Evolutionary conservation across 257 asterid species (phyloP).

Genomic region (Dorcoceras hygrometricum): DNA sequence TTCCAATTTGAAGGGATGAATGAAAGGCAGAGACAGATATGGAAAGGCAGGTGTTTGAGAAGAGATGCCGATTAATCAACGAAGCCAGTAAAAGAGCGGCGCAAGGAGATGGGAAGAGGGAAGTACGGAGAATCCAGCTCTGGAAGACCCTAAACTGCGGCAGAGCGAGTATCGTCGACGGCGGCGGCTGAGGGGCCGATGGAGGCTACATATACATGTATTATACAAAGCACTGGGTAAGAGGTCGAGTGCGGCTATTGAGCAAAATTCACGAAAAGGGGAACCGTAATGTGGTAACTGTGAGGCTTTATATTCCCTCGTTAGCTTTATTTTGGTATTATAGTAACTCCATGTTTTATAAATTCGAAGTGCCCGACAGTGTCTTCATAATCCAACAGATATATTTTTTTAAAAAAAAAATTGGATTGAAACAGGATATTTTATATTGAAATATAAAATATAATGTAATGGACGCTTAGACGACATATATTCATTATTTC

Average conservation of each 20-base stretch:
- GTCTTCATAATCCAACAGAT: no score
- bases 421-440: no score
- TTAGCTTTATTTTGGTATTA: neutral
- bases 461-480: no score
- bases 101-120: constrained; percentile 34
- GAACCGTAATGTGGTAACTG: neutral
- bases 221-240: constrained; percentile 27
- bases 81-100: constrained; percentile 61
- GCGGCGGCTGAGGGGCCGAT: constrained; percentile 40
- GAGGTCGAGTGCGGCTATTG: constrained; percentile 42
- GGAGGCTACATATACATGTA: constrained; percentile 48
- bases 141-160: constrained; percentile 28
- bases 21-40: constrained; percentile 23
- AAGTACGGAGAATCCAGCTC: constrained; percentile 60
- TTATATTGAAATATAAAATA: no score
- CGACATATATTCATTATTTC: no score
- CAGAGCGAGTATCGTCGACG: constrained; percentile 36
- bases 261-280: constrained; percentile 21
- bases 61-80: constrained; percentile 47
- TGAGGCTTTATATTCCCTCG: neutral
- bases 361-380: no score
- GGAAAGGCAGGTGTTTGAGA: constrained; percentile 27
- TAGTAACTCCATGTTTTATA: neutral
- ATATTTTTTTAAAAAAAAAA: no score
- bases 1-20: constrained; percentile 17